Evolutionary conservation across 331 rosid species (phyloP).

Genomic region (Malus hybrid): DNA sequence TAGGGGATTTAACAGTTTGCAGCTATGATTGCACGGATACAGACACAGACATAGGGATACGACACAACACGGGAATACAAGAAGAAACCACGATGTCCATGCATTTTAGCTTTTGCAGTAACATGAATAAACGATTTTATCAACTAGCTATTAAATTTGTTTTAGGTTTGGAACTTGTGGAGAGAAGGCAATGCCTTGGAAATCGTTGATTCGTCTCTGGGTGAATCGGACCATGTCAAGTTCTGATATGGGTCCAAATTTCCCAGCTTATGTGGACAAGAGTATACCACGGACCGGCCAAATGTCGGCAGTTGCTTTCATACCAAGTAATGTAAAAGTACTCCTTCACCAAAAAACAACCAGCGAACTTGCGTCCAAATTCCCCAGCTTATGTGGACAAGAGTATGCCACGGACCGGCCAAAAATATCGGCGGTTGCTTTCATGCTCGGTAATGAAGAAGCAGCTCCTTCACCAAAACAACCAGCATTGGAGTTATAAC

Average conservation of each 20-base stretch:
- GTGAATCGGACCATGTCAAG: constrained; percentile 18
- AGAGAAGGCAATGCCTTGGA: constrained; percentile 9
- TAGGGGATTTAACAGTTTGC: too few relatives aligned
- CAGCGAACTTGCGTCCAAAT: constrained; percentile 26
- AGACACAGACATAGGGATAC: too few relatives aligned
- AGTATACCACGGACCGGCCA: constrained; percentile 9
- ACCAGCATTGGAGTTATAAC: too few relatives aligned
- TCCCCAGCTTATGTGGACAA: constrained; percentile 25
- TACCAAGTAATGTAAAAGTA: neutral
- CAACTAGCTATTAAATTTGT: neutral
- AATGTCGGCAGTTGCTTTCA: too few relatives aligned
- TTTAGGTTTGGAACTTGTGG: constrained; percentile 55
- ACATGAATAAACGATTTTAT: too few relatives aligned
- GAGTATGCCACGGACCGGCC: constrained; percentile 16
- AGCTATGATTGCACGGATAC: too few relatives aligned
- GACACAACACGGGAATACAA: too few relatives aligned
- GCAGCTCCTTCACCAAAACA: too few relatives aligned
- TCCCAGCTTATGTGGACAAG: constrained; percentile 30
- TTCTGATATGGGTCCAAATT: constrained; percentile 41
- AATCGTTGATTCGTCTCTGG: constrained; percentile 20
- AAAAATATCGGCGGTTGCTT: neutral
- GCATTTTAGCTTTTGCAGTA: too few relatives aligned
- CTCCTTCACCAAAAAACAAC: too few relatives aligned
- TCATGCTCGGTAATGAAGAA: neutral
- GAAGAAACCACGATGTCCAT: too few relatives aligned